phyloP scores from a whole-genome alignment of 306 rosid species.

The Prunus armeniaca region DNA sequence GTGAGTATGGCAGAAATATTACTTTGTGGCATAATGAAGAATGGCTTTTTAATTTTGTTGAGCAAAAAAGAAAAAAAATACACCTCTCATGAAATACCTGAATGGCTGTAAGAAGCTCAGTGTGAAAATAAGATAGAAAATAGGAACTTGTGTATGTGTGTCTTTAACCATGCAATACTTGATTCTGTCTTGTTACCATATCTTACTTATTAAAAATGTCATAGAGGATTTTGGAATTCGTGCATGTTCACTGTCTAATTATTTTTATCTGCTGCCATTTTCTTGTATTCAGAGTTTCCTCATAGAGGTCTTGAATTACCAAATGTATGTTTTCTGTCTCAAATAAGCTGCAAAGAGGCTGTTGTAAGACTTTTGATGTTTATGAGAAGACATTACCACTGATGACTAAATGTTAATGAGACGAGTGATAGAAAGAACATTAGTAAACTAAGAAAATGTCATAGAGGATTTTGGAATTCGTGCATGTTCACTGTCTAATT shows the following conservation, averaged over 20 bases:
- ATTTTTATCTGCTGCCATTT: neutral
- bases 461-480: neutral
- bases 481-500: neutral
- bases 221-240: too few relatives aligned
- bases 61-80: neutral
- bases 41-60: neutral
- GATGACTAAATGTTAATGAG: neutral
- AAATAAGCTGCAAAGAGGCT: neutral
- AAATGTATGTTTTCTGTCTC: neutral
- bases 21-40: slow-evolving; percentile 7
- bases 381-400: neutral
- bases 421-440: neutral
- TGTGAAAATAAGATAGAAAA: neutral
- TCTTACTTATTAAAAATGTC: neutral
- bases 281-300: neutral
- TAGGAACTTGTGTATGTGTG: neutral
- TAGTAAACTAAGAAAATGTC: neutral
- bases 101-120: neutral
- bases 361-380: neutral
- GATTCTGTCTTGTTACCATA: neutral
- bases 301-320: neutral
- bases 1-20: slow-evolving; percentile 42
- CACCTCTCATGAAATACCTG: neutral
- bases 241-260: neutral
- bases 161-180: neutral